phyloP scores from a whole-genome alignment of 2,329 filamentous ascomycete genomes.

The Penicillium sp. region DNA sequence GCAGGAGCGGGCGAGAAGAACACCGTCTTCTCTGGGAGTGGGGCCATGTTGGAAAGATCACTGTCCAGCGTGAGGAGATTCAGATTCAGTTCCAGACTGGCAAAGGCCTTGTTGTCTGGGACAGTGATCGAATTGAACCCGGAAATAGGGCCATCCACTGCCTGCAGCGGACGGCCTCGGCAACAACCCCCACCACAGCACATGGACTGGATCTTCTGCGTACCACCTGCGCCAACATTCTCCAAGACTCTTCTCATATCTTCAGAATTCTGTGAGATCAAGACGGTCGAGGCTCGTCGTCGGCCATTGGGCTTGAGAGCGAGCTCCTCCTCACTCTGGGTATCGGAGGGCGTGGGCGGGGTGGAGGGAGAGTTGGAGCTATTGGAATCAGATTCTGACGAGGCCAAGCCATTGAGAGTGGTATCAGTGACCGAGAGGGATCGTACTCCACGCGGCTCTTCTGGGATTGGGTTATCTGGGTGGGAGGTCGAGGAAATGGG shows the following conservation, averaged over 20 bases:
- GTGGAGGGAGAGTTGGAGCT: slow-evolving; percentile 42
- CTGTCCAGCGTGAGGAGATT: slow-evolving; percentile 69
- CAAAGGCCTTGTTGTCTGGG: slow-evolving; percentile 77
- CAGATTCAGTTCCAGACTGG: slow-evolving; percentile 73
- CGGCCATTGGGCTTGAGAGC: slow-evolving; percentile 22
- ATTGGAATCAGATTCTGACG: slow-evolving; percentile 35
- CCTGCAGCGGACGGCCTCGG: slow-evolving; percentile 56
- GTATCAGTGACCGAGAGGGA: slow-evolving; percentile 38
- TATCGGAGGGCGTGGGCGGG: slow-evolving; percentile 44
- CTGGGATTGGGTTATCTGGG: slow-evolving; percentile 49
- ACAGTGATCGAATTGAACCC: slow-evolving; percentile 49
- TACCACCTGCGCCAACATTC: slow-evolving; percentile 52
- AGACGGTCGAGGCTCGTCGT: slow-evolving; percentile 48
- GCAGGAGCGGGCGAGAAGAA: slow-evolving; percentile 55
- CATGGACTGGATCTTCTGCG: slow-evolving; percentile 61
- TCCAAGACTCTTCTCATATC: slow-evolving; percentile 61
- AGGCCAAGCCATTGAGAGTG: slow-evolving; percentile 31
- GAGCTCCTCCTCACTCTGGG: slow-evolving; percentile 35
- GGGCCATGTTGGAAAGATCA: slow-evolving; percentile 67
- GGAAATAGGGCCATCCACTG: slow-evolving; percentile 41
- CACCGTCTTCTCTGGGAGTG: slow-evolving; percentile 73
- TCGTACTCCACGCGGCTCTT: slow-evolving; percentile 44
- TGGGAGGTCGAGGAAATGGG: slow-evolving; percentile 46
- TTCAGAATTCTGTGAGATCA: slow-evolving; percentile 58
- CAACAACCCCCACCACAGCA: slow-evolving; percentile 67